Conservation (phyloP, 2,329 filamentous ascomycete species). For the Drechslerella coelobrocha region DNA sequence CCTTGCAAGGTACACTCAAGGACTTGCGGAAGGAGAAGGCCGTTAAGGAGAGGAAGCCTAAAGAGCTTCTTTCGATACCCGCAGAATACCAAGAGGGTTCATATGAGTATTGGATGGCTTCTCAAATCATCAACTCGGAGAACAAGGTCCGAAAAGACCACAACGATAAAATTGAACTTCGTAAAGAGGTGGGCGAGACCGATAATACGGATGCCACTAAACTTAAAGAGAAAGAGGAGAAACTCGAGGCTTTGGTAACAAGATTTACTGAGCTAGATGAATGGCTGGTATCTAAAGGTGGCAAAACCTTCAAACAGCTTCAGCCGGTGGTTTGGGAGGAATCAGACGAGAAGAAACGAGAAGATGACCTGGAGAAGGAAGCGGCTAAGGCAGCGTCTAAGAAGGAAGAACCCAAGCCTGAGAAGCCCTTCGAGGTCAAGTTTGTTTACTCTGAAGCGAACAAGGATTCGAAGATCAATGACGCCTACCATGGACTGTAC, state of each 20-base stretch:
- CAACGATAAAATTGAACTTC: constrained; percentile 32
- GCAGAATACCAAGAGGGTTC: constrained; percentile 23
- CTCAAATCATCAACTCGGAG: constrained; percentile 57
- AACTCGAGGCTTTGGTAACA: constrained; percentile 63
- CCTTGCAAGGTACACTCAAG: constrained; percentile 11
- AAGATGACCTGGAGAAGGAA: constrained; percentile 42
- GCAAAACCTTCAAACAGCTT: constrained; percentile 71
- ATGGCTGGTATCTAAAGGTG: constrained; percentile 61
- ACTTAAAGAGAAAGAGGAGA: constrained; percentile 59
- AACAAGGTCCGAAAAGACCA: constrained; percentile 55
- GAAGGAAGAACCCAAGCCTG: constrained; percentile 7
- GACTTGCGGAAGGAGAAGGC: constrained; percentile 57
- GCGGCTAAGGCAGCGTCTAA: constrained; percentile 54
- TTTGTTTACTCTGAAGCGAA: constrained; percentile 50
- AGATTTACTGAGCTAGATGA: constrained; percentile 37
- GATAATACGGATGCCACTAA: constrained; percentile 50
- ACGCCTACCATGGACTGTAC: constrained; percentile 58
- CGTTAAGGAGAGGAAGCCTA: constrained; percentile 56
- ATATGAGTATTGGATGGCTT: constrained; percentile 56
- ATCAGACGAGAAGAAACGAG: constrained; percentile 46
- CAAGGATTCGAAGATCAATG: constrained; percentile 33
- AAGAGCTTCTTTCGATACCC: constrained; percentile 22
- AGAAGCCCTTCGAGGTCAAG: constrained; percentile 28
- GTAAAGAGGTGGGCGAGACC: constrained; percentile 45
- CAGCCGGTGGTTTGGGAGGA: constrained; percentile 63